These are phyloP conservation scores for Macaranga tanarius DNA, from an alignment of 441 rosid species.

Conservation along the genomic window DNA sequence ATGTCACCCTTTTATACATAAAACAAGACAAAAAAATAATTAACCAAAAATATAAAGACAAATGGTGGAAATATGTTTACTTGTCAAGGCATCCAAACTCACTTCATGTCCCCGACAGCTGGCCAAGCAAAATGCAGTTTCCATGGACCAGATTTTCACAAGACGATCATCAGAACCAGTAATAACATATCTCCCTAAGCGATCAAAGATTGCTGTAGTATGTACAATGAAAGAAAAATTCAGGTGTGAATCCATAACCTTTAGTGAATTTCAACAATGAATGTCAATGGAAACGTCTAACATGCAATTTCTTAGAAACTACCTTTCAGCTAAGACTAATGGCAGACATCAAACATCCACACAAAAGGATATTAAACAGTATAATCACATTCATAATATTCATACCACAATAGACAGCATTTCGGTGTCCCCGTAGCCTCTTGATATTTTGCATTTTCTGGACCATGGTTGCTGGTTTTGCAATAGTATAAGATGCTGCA, in stretches of 20 bases:
- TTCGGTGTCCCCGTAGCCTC: slow-evolving; percentile 91
- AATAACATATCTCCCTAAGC: slow-evolving; percentile 93
- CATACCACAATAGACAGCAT: slow-evolving; percentile 99
- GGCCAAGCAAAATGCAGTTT: slow-evolving; percentile 98
- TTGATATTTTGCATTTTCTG: slow-evolving; percentile 94
- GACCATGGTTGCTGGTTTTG: slow-evolving; percentile 91
- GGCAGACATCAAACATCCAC: not conserved
- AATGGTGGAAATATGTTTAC: slow-evolving; percentile 22
- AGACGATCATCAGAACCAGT: slow-evolving; percentile 99
- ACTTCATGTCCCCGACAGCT: slow-evolving; percentile 99
- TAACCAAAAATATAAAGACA: slow-evolving; percentile 21
- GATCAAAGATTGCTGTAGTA: slow-evolving; percentile 93
- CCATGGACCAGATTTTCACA: slow-evolving; percentile 99
- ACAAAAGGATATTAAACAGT: not conserved
- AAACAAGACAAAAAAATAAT: slow-evolving; percentile 24
- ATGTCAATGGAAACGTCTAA: not conserved
- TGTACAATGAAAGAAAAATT: slow-evolving; percentile 26
- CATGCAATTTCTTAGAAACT: not conserved
- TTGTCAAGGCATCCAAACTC: slow-evolving; percentile 39
- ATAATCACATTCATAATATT: slow-evolving; percentile 5
- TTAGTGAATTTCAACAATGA: slow-evolving; percentile 7
- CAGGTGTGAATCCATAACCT: slow-evolving; percentile 6
- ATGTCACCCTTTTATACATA: slow-evolving; percentile 84
- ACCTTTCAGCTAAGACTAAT: not conserved
- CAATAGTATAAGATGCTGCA: slow-evolving; percentile 89